Evolutionary conservation across 1,139 yeast genomes (phyloP), one percentile per base, ranked within the genome.

Genomic region (Yarrowia galli): DNA sequence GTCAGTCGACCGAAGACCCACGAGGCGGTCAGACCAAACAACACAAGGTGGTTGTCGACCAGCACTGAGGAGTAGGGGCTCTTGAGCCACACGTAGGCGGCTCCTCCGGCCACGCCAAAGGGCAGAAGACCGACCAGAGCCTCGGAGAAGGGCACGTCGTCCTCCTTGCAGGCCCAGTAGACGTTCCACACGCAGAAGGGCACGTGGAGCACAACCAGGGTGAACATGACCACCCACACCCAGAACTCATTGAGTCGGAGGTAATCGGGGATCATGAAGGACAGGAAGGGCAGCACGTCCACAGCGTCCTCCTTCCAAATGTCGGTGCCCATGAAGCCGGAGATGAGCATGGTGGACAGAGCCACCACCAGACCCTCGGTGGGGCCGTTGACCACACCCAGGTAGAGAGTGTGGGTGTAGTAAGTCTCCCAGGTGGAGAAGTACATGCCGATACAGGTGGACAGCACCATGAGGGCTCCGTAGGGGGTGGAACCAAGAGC

Each of bases 391-490:
- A 89, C 82, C 71, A 84, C 83, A 38, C 91, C 88, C 68, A 89
- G 81, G 74, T 82, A 89, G 70, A 89, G 80, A 8, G 87, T 87
- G 73, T 89, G 91, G 7, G 95, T 89, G 75, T 87, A 89, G 76
- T 84, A 89, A 68, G 90, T 92, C 78, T 89, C 96, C 95, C 95
- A 89, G 1, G 95, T 88, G 45, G 91, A 86, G 51, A 86, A 78
- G 75, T 88, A 89, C 81, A 89, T 89, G 75, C 90, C 90, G 69
- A 88, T 81, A 63, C 89, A 85, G 4, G 92, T 81, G 35, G 87
- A 86, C 75, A 89, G 85, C 72, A 89, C 89, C 28, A 87, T 80
- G 68, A 87, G 79, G 25, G 79, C 79, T 5, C 80, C 81, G n/a
- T 74, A 71, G 40, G 74, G 71, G n/a, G 80, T 72, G 15, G 80